phyloP scores from a whole-genome alignment of 148 eudicot genomes.

The Beta vulgaris region DNA sequence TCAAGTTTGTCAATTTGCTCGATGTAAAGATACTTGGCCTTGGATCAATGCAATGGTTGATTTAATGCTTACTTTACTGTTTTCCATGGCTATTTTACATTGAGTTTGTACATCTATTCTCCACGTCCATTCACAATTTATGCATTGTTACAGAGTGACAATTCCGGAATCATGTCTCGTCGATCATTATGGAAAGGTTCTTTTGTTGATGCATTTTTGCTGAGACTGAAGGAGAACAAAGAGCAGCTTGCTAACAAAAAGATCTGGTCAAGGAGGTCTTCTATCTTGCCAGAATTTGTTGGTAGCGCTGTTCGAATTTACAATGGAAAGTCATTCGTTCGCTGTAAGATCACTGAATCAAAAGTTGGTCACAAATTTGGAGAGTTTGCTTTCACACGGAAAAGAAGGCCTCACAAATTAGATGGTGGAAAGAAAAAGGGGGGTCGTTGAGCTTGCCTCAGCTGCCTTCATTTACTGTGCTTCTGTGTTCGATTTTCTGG shows the following conservation, averaged over 20 bases:
- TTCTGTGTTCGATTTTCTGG: background rate
- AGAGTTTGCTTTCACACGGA: conserved; percentile 49
- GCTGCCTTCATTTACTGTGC: background rate
- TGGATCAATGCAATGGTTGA: background rate
- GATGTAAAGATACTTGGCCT: background rate
- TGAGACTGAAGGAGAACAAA: conserved; percentile 37
- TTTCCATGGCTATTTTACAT: background rate
- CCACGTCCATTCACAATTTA: background rate
- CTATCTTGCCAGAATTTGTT: conserved; percentile 39
- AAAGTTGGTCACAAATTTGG: conserved; percentile 58
- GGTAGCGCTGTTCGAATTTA: conserved; percentile 29
- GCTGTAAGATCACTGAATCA: conserved; percentile 44
- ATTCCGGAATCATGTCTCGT: conserved; percentile 31
- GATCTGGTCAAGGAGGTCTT: conserved; percentile 39
- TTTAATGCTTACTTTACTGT: background rate
- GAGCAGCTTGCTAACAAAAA: conserved; percentile 32
- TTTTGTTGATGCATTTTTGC: conserved; percentile 43
- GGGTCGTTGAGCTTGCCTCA: conserved; percentile 25
- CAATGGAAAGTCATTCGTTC: conserved; percentile 42
- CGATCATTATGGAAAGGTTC: conserved; percentile 43
- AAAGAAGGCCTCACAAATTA: conserved; percentile 32
- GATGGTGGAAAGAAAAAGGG: conserved; percentile 30
- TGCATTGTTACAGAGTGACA: conserved; percentile 6
- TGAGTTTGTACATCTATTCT: background rate
- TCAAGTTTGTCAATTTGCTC: too few relatives aligned